Base-by-base conservation (phyloP, 495 filamentous ascomycete genomes). In the Aeminium ludgeri region DNA sequence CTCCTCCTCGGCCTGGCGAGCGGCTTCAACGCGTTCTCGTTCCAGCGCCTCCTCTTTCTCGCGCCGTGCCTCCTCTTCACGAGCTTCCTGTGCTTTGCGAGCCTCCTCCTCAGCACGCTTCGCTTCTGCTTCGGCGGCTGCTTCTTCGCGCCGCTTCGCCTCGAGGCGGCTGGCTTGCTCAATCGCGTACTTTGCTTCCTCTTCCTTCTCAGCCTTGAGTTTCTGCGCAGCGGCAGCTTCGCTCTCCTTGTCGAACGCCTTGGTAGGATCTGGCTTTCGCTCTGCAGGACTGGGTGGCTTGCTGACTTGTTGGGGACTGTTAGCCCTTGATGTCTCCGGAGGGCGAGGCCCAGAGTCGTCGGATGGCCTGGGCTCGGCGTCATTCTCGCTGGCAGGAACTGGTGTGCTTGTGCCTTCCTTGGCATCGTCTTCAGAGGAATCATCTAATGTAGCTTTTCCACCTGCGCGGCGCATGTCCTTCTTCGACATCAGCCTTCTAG, bases 41-140 rank as follows among this genome's bases (percentile, higher is more conserved):
- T 46, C 48, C 10, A 12, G 34, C 29, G 27, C 34, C 33, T 49
- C 43, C 33, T 43, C 36, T 18, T 17, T 15, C 25, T 29, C 28
- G 12, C 50, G 50, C 4, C 16, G 20, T 15, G 30, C 32, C 37
- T 49, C 45, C 13, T 29, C 43, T 25, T 36, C 42, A 12, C 56
- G 45, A 15, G 20, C 40, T 1, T 40, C 51, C 38, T 49, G 43
- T 0, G 52, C 55, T 46, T 54, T 36, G 32, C 43, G 32, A 34
- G 35, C 38, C n/a, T 27, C 16, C 20, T 36, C 43, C 36, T 50
- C 40, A 20, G 25, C 27, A n/a, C 36, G 31, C 25, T 41, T 39
- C 10, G 30, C 47, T 33, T 53, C 51, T 10, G 49, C 46, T 27
- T 52, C 51, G 15, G 53, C 50, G 13, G 38, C 42, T 34, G 54